Evolutionary conservation across 345 rosid species (phyloP).

Genomic region (Aquilaria yunnanensis): DNA sequence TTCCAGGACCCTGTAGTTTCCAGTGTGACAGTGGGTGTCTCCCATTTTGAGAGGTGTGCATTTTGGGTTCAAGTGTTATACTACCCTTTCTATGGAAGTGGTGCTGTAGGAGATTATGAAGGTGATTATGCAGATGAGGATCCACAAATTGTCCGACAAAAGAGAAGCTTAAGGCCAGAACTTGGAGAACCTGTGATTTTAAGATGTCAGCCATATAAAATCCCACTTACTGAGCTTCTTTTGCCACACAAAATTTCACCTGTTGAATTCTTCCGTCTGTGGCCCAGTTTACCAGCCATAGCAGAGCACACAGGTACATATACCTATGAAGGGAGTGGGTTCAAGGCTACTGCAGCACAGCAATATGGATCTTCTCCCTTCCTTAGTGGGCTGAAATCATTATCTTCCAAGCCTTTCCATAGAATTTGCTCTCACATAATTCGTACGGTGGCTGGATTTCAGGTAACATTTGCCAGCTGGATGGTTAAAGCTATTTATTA

Average conservation of each 20-base stretch:
- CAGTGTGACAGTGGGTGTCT: slow-evolving; percentile 93
- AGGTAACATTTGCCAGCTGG: slow-evolving; percentile 38
- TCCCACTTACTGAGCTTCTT: slow-evolving; percentile 93
- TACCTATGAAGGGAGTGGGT: slow-evolving; percentile 92
- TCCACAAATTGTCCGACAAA: slow-evolving; percentile 73
- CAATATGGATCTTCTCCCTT: slow-evolving; percentile 95
- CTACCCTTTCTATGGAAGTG: slow-evolving; percentile 93
- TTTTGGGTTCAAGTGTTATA: slow-evolving; percentile 95
- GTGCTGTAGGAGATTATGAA: slow-evolving; percentile 72
- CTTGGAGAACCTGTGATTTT: slow-evolving; percentile 95
- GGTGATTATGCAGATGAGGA: slow-evolving; percentile 90
- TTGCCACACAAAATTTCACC: slow-evolving; percentile 94
- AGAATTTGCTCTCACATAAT: slow-evolving; percentile 88
- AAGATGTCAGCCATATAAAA: slow-evolving; percentile 95
- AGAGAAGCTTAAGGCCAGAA: slow-evolving; percentile 78
- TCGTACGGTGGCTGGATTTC: slow-evolving; percentile 96
- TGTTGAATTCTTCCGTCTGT: slow-evolving; percentile 92
- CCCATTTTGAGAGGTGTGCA: slow-evolving; percentile 94
- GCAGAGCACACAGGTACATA: slow-evolving; percentile 87
- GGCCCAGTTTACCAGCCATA: slow-evolving; percentile 97
- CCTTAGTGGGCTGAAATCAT: slow-evolving; percentile 81
- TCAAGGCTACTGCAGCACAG: slow-evolving; percentile 98
- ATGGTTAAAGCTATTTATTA: neutral
- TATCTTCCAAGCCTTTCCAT: slow-evolving; percentile 93
- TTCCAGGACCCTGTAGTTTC: slow-evolving; percentile 80